Evolutionary conservation across 768 basidiomycete genomes (phyloP).

Genomic region (Chalciporus sphaerocephalus): DNA sequence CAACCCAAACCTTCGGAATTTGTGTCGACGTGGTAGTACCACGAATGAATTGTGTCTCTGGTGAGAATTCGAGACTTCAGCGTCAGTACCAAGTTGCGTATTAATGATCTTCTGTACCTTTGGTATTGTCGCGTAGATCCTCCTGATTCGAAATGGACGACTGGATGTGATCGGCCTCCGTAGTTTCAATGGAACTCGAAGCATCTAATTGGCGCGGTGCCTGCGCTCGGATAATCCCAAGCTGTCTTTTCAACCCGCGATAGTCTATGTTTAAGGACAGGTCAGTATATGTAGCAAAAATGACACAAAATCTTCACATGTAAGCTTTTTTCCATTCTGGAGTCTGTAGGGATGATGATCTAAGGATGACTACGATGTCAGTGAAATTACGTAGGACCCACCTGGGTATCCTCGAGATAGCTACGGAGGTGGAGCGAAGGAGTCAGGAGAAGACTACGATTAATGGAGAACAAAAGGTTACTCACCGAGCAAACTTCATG

Average conservation of each 20-base stretch:
- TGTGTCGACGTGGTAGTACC: not conserved
- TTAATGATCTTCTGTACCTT: conserved; percentile 7
- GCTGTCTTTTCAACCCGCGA: conserved; percentile 62
- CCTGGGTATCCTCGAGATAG: conserved; percentile 69
- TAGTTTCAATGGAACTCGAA: conserved; percentile 9
- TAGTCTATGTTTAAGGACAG: conserved; percentile 52
- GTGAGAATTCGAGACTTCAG: not conserved
- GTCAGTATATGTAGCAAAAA: not conserved
- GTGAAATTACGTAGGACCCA: conserved; percentile 17
- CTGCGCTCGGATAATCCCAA: conserved; percentile 47
- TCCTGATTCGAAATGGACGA: not conserved
- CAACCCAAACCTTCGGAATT: not conserved
- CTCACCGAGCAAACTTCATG: conserved; percentile 63
- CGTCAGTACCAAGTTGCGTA: not conserved
- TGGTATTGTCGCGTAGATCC: not conserved
- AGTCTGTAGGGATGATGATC: conserved; percentile 38
- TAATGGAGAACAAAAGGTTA: not conserved
- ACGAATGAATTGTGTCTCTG: conserved; percentile 5
- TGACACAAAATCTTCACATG: conserved; percentile 21
- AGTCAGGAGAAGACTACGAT: not conserved
- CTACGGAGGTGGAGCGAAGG: conserved; percentile 29
- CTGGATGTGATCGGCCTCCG: conserved; percentile 1
- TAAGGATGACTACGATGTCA: not conserved
- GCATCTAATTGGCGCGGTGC: conserved; percentile 20
- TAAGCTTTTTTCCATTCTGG: conserved; percentile 52